These are phyloP conservation scores for Thamnidium elegans DNA, from an alignment of 192 early-diverging fungal species.

Conservation along the genomic window DNA sequence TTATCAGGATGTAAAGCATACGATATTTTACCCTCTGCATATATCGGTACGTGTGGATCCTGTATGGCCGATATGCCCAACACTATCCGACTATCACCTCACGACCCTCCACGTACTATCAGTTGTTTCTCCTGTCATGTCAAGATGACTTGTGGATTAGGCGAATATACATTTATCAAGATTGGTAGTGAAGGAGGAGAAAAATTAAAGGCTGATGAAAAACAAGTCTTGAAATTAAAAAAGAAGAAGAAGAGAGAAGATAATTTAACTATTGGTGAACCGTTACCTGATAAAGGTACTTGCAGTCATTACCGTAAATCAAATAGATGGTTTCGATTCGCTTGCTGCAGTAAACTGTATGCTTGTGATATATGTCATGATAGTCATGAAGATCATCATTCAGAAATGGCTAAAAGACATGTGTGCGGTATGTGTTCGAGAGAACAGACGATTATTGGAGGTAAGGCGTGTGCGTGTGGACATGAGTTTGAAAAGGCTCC, in stretches of 20 bases:
- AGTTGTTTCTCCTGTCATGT: constrained; percentile 44
- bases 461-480: constrained; percentile 62
- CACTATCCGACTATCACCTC: constrained; percentile 38
- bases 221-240: constrained; percentile 38
- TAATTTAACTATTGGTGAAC: constrained; percentile 63
- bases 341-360: constrained; percentile 82
- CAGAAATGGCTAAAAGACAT: constrained; percentile 70
- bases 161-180: constrained; percentile 57
- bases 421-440: constrained; percentile 82
- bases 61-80: constrained; percentile 57
- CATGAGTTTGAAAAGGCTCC: constrained; percentile 51
- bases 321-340: constrained; percentile 89
- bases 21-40: constrained; percentile 73
- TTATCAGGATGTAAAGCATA: constrained; percentile 62
- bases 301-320: constrained; percentile 88
- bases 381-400: constrained; percentile 62
- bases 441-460: constrained; percentile 63
- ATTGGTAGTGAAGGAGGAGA: constrained; percentile 30
- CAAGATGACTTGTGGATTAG: constrained; percentile 43
- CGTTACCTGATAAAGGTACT: constrained; percentile 73
- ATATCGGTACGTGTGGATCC: constrained; percentile 63
- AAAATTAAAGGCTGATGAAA: constrained; percentile 18
- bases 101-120: constrained; percentile 40
- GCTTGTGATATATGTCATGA: constrained; percentile 88
- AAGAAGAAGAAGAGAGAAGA: constrained; percentile 47